These are phyloP conservation scores for Fusarium redolens DNA, from an alignment of 2,329 filamentous ascomycete genomes.

Conservation along the genomic window DNA sequence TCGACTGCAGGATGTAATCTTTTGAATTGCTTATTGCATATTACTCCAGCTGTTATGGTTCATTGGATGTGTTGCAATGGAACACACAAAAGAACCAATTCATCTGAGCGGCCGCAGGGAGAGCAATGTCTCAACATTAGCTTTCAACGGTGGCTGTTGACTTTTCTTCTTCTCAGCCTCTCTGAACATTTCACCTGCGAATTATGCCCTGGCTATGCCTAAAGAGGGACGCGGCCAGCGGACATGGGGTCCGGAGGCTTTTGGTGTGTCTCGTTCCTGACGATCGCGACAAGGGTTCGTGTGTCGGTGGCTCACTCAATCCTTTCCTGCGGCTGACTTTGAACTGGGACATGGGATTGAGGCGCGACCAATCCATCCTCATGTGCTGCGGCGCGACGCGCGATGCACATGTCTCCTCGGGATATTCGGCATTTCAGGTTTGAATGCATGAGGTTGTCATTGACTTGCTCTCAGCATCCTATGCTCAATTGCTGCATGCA, in stretches of 20 bases:
- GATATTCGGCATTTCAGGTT: constrained; percentile 12
- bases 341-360: constrained; percentile 9
- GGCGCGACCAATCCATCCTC: constrained; percentile 1
- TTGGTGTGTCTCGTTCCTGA: constrained; percentile 45
- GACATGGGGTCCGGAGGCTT: constrained; percentile 13
- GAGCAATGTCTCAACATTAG: constrained; percentile 6
- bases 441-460: background rate
- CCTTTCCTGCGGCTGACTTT: constrained; percentile 21
- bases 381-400: constrained; percentile 1
- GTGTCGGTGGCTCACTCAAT: constrained; percentile 13
- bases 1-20: constrained; percentile 5
- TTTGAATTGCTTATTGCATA: constrained; percentile 9
- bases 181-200: background rate
- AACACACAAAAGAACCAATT: background rate
- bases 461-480: constrained; percentile 14
- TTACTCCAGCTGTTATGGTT: constrained; percentile 11
- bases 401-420: constrained; percentile 16
- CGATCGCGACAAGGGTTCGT: constrained; percentile 41
- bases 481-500: background rate
- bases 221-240: constrained; percentile 21
- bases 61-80: constrained; percentile 14
- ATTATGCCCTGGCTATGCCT: constrained; percentile 22
- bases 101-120: background rate
- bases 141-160: constrained; percentile 9
- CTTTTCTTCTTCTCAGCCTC: constrained; percentile 8